Evolutionary conservation across 2,329 filamentous ascomycete species (phyloP), one percentile per base, ranked within the genome.

Genomic region (Botryotinia calthae): DNA sequence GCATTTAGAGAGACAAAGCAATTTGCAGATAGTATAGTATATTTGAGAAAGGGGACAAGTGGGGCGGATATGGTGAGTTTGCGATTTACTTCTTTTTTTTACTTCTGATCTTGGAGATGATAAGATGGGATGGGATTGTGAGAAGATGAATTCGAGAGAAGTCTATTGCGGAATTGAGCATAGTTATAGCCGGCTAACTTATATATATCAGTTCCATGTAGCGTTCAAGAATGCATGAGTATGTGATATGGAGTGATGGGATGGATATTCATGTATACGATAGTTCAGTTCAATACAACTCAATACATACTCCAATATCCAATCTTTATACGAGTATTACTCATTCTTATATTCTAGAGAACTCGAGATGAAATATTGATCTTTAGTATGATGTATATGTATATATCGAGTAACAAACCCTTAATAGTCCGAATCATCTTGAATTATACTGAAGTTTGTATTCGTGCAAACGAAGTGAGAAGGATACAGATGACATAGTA

Each of bases 1-100:
- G 65, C 72, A 22, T 79, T 79, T 62, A 74, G 72, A 42, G 73
- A 76, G 54, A 77, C 75, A 25, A 67, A 76, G 28, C 14, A 54
- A 16, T 79, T 78, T 63, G 5, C 2, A 18, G 64, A 67, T 65
- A 73, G n/a, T 70, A 73, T 76, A 34, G 62, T 40, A 25, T 44
- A 74, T 34, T 71, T 79, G 64, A 67, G 10, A 25, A 44, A 61
- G 16, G 68, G 48, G 7, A 51, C 44, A 14, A 63, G 46, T 59
- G 68, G 68, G 9, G 51, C 14, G 3, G 51, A 71, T 7, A 51
- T 73, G 40, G 72, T 73, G 28, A 48, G 61, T 37, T 51, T 64
- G 14, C 1, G 7, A 1, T 42, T n/a, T 42, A 8, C 37, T 61
- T n/a, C 22, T 4, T n/a, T 62, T 12, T 7, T 34, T 18, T 18